Evolutionary conservation across 139 green algal genomes (phyloP).

Genomic region (Micromonas commoda): DNA sequence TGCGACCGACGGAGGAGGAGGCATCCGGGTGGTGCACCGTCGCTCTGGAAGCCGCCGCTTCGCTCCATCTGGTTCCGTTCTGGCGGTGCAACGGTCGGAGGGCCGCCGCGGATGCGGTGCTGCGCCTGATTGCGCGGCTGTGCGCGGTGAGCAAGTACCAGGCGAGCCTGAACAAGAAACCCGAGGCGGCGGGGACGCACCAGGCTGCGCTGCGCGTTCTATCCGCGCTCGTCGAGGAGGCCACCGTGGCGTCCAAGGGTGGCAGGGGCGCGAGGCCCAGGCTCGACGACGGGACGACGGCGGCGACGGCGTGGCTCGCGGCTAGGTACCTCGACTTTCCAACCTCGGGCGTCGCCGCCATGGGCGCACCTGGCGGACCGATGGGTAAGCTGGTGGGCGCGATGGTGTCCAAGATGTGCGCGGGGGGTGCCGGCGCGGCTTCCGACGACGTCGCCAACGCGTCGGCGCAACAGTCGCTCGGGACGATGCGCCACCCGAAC

Average conservation of each 20-base stretch:
- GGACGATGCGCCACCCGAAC: background rate
- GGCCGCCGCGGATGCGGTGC: background rate
- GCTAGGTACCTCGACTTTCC: background rate
- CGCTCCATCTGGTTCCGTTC: background rate
- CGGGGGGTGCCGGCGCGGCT: background rate
- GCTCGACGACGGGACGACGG: background rate
- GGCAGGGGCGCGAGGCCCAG: too few relatives aligned
- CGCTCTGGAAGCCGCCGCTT: background rate
- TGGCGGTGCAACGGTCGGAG: background rate
- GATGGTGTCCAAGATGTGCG: background rate
- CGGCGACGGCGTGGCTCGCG: background rate
- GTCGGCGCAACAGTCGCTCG: background rate
- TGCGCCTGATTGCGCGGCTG: background rate
- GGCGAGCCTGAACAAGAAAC: background rate
- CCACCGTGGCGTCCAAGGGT: background rate
- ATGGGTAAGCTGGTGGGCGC: background rate
- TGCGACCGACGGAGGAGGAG: background rate
- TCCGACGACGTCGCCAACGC: background rate
- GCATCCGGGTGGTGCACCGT: background rate
- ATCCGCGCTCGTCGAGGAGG: background rate
- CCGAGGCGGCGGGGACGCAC: background rate
- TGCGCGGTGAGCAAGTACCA: background rate
- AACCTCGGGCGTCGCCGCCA: background rate
- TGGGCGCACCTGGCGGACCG: background rate
- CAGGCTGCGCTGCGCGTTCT: background rate